Evolutionary conservation across 75 land plant genomes (phyloP).

Genomic region (Adiantum capillusveneris): DNA sequence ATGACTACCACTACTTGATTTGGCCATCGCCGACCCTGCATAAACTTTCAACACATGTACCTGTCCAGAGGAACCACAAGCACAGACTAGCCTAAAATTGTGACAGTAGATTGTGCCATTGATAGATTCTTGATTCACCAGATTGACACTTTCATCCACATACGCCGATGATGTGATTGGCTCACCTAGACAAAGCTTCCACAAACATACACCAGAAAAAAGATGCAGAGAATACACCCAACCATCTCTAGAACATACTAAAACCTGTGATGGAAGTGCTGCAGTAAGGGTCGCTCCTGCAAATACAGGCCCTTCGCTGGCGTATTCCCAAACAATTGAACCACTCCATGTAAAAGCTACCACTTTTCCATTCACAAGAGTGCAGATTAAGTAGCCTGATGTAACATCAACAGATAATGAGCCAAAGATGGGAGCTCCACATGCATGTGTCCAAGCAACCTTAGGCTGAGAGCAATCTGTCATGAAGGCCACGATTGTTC

Average conservation of each 20-base stretch:
- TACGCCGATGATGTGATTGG: constrained; percentile 73
- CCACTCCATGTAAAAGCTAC: constrained; percentile 43
- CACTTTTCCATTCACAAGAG: constrained; percentile 64
- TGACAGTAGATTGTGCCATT: constrained; percentile 13
- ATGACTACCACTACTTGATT: background rate
- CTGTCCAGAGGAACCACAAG: constrained; percentile 53
- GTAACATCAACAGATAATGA: constrained; percentile 38
- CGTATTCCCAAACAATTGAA: constrained; percentile 54
- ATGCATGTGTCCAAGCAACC: constrained; percentile 39
- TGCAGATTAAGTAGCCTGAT: constrained; percentile 56
- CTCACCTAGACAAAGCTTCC: constrained; percentile 56
- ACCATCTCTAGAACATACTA: constrained; percentile 66
- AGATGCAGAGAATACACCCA: constrained; percentile 40
- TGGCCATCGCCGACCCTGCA: background rate
- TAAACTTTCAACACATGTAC: constrained; percentile 37
- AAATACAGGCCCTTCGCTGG: constrained; percentile 66
- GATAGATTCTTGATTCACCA: constrained; percentile 15
- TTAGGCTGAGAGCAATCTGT: constrained; percentile 27
- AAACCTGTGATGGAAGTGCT: constrained; percentile 48
- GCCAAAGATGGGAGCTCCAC: constrained; percentile 64
- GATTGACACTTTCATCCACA: constrained; percentile 50
- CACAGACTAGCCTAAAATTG: constrained; percentile 46
- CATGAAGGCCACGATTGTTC: constrained; percentile 48
- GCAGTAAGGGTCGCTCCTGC: constrained; percentile 56
- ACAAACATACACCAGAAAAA: constrained; percentile 47